Evolutionary conservation across 169 alveolate species (phyloP).

Genomic region (Plasmodium cynomolgi): DNA sequence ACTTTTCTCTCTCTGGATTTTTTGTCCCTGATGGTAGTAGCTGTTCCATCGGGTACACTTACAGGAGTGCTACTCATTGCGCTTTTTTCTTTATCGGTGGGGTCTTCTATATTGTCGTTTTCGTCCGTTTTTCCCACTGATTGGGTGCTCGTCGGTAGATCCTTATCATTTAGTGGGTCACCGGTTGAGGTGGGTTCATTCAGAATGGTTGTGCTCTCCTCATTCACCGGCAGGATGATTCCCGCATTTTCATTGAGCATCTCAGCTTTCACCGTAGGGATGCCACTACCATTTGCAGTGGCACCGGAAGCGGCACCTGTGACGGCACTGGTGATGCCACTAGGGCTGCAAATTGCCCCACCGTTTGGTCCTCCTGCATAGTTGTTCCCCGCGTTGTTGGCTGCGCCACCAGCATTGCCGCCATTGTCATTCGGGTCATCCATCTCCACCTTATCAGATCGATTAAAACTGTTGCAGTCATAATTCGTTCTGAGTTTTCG

Average conservation of each 20-base stretch:
- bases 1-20: conserved; percentile 4
- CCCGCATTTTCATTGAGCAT: background rate
- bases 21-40: background rate
- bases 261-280: background rate
- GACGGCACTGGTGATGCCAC: background rate
- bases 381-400: conserved; percentile 7
- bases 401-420: background rate
- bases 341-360: background rate
- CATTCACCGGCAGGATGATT: background rate
- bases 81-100: conserved; percentile 3
- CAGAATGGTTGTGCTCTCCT: background rate
- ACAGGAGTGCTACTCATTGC: background rate
- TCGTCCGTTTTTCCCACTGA: background rate
- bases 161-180: background rate
- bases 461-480: background rate
- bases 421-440: background rate
- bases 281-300: background rate
- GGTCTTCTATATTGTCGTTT: background rate
- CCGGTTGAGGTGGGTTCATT: background rate
- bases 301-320: background rate
- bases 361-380: background rate
- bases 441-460: background rate
- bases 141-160: background rate
- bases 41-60: background rate
- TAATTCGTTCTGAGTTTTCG: conserved; percentile 11